Evolutionary conservation across 192 early-diverging fungal genomes (phyloP), one percentile per base, ranked within the genome.

Genomic region (Funneliformis mosseae): DNA sequence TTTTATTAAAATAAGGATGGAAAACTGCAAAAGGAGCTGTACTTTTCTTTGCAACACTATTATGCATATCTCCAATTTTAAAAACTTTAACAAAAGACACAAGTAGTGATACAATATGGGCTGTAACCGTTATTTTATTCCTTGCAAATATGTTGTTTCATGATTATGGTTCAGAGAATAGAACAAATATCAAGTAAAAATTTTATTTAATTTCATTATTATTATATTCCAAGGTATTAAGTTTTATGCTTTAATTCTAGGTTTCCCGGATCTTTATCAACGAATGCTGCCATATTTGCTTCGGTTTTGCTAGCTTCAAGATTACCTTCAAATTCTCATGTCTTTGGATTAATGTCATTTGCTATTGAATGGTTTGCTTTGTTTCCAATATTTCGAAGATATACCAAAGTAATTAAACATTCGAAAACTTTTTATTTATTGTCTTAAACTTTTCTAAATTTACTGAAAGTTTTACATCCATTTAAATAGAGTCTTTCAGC

Each of bases 281-380:
- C 97, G 38, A 99, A 98, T 83, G 95, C 96, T 0, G 97, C 96
- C 12, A 94, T 98, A 59, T 97, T 97, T 83, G 97, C 96, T 0
- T 95, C 95, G 16, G 96, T 98, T 1, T 86, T 99, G 11, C 84
- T 99, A 23, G 95, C 96, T 0, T 98, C 97, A 4, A 88, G 95
- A 69, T 87, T 99, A 25, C 43, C 90, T 71, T 93, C 92, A 74
- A 94, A 97, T 79, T 74, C 92, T n/a, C 89, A 93, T 83, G 97
- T 97, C 1, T 97, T 95, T 88, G 92, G 91, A 0, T 89, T 99
- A 70, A 86, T 98, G 86, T 85, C 92, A 1, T 93, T 95, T 88
- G 94, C 96, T 27, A 90, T 99, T 12, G 88, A 93, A 77, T 94
- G 95, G 90, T 99, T 99, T 87, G 96, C 93, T 2, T 82, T 99